Evolutionary conservation across 768 basidiomycete species (phyloP), one percentile per base, ranked within the genome.

Genomic region (Phlegmacium glaucopus): DNA sequence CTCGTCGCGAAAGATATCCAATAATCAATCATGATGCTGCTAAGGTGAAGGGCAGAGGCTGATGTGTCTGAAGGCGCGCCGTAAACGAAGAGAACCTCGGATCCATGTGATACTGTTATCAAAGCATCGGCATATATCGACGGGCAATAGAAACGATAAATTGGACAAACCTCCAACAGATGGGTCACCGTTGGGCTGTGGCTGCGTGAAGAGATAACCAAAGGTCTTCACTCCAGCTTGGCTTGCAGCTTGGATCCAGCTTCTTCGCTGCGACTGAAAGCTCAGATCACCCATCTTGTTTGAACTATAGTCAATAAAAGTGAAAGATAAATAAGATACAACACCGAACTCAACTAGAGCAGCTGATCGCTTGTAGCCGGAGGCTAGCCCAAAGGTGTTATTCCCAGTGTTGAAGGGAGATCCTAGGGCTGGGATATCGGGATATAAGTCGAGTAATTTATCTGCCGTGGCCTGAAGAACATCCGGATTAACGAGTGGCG

Each of bases 371-470:
- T 72, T 68, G 55, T 57, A 72, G 13, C 57, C 53, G 43, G 55
- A 49, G 15, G 60, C 51, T 10, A 72, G 53, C 0, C 75, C 75
- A 50, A 76, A 77, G 0, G 73, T 72, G 18, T 72, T 55, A 49
- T 69, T 65, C 5, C 76, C 75, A 2, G 76, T 78, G 10, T 63
- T 64, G 51, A 68, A 79, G 0, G 77, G 77, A 1, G 72, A 71
- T 2, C 77, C 77, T 22, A 64, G 49, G 11, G 71, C 57, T 16
- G 76, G 70, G 29, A 61, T 56, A 45, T 73, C 60, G 0, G 75
- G 75, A 53, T 78, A 78, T 3, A 74, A 52, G n/a, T 69, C 46
- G 0, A 74, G 48, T 0, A 75, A 25, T 12, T 47, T 50, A 6
- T 65, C 53, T 3, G 61, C 52, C 1, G 61, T 63, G 2, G 41